Evolutionary conservation across 1,284 basidiomycete genomes (phyloP).

Genomic region (Neonothopanus nambi): DNA sequence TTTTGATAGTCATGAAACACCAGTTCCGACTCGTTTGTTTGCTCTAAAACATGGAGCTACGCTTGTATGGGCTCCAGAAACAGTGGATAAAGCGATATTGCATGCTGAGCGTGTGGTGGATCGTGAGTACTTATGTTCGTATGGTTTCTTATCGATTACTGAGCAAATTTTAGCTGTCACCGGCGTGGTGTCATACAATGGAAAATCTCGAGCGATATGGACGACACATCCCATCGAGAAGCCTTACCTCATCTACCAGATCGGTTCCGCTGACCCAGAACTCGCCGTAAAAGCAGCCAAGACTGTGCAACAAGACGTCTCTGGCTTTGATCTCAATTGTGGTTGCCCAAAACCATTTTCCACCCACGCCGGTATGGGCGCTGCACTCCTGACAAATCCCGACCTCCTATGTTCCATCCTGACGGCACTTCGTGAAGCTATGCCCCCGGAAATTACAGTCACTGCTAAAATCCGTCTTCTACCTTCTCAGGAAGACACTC

Average conservation of each 20-base stretch:
- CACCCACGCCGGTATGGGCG: constrained; percentile 95
- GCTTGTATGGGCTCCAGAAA: constrained; percentile 96
- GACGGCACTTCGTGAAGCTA: constrained; percentile 68
- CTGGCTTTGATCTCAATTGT: constrained; percentile 94
- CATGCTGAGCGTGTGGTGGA: constrained; percentile 83
- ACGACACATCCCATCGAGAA: constrained; percentile 94
- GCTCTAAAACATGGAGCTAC: constrained; percentile 92
- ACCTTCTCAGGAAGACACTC: constrained; percentile 83
- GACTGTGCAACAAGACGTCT: constrained; percentile 85
- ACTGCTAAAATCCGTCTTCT: constrained; percentile 92
- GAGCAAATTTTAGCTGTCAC: constrained; percentile 58
- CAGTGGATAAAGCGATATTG: constrained; percentile 95
- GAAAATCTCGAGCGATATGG: constrained; percentile 84
- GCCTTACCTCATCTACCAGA: constrained; percentile 88
- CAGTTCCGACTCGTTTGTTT: constrained; percentile 83
- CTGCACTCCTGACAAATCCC: constrained; percentile 89
- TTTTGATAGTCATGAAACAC: constrained; percentile 8
- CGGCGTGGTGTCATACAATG: constrained; percentile 88
- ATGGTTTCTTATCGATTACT: constrained; percentile 11
- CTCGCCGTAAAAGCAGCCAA: constrained; percentile 91
- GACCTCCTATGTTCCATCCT: constrained; percentile 90
- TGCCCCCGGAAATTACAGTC: constrained; percentile 80
- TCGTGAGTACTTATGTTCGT: constrained; percentile 52
- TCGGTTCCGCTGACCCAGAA: constrained; percentile 87
- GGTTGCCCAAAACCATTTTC: constrained; percentile 97